phyloP scores from a whole-genome alignment of 192 early-diverging fungal species.

The Backusella sp. region DNA sequence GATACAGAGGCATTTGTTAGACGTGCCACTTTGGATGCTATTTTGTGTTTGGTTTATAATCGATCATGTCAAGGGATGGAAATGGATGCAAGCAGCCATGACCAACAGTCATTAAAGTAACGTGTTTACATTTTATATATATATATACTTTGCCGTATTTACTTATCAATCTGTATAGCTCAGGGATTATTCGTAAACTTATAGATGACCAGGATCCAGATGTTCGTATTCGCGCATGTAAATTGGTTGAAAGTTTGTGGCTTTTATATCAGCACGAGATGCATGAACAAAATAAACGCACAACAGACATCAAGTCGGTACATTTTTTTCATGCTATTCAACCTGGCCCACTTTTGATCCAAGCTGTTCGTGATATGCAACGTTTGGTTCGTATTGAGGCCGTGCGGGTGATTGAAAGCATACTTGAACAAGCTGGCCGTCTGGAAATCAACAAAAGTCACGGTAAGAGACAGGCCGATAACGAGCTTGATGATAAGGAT shows the following conservation, averaged over 20 bases:
- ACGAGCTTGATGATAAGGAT: slow-evolving; percentile 5
- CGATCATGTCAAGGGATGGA: slow-evolving; percentile 46
- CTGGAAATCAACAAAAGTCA: neutral
- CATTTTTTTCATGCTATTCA: neutral
- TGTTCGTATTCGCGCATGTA: slow-evolving; percentile 46
- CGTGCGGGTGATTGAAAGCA: slow-evolving; percentile 17
- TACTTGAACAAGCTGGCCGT: slow-evolving; percentile 1
- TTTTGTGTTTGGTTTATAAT: slow-evolving; percentile 45
- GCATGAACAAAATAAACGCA: slow-evolving; percentile 14
- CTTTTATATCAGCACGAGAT: slow-evolving; percentile 32
- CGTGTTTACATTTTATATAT: neutral
- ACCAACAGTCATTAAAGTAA: slow-evolving; percentile 29
- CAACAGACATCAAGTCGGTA: neutral
- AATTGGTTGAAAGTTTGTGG: slow-evolving; percentile 50
- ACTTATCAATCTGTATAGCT: slow-evolving; percentile 25
- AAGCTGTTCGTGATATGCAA: slow-evolving; percentile 12
- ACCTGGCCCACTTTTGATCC: neutral
- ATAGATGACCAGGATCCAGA: slow-evolving; percentile 54
- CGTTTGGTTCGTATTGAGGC: slow-evolving; percentile 24
- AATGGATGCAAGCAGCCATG: slow-evolving; percentile 31
- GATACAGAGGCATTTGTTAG: slow-evolving; percentile 55
- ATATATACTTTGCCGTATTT: neutral
- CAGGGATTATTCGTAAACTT: slow-evolving; percentile 34
- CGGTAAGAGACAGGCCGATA: neutral
- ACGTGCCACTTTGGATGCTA: slow-evolving; percentile 48